phyloP scores from a whole-genome alignment of 371 early-diverging fungal genomes.

The Funneliformis caledonium region DNA sequence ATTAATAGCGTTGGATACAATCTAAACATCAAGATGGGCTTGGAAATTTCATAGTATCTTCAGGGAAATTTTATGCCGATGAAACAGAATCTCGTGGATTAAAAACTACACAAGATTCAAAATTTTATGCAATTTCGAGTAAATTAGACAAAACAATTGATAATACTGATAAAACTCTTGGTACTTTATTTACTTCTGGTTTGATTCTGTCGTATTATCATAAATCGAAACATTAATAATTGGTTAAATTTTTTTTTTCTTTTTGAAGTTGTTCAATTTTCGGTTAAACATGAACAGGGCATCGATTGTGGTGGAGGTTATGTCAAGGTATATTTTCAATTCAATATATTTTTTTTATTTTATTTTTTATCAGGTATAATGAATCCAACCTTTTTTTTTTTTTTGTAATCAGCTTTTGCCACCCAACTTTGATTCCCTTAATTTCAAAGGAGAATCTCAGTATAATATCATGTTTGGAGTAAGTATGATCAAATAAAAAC shows the following conservation, averaged over 20 bases:
- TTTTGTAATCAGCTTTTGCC: conserved; percentile 54
- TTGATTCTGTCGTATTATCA: no score
- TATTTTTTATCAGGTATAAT: not conserved
- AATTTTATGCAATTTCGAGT: conserved; percentile 86
- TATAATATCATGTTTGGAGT: conserved; percentile 94
- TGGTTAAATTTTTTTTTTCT: no score
- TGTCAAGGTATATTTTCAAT: conserved; percentile 71
- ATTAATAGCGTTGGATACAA: conserved; percentile 71
- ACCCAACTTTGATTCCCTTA: conserved; percentile 65
- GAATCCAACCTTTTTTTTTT: no score
- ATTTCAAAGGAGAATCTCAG: conserved; percentile 87
- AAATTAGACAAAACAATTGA: conserved; percentile 72
- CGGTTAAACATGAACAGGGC: conserved; percentile 92
- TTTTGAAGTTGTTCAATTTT: conserved; percentile 82
- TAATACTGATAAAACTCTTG: conserved; percentile 64
- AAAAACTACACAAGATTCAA: conserved; percentile 81
- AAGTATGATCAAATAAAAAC: conserved; percentile 18
- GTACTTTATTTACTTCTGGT: not conserved
- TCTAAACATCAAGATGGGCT: conserved; percentile 72
- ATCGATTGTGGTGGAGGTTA: conserved; percentile 98
- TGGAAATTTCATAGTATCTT: conserved; percentile 74
- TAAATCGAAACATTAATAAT: no score
- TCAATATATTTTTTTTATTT: not conserved
- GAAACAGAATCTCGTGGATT: conserved; percentile 71
- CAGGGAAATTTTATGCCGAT: conserved; percentile 84